These are phyloP conservation scores for Diaporthe batatas DNA, from an alignment of 2,329 filamentous ascomycete genomes.

Conservation along the genomic window DNA sequence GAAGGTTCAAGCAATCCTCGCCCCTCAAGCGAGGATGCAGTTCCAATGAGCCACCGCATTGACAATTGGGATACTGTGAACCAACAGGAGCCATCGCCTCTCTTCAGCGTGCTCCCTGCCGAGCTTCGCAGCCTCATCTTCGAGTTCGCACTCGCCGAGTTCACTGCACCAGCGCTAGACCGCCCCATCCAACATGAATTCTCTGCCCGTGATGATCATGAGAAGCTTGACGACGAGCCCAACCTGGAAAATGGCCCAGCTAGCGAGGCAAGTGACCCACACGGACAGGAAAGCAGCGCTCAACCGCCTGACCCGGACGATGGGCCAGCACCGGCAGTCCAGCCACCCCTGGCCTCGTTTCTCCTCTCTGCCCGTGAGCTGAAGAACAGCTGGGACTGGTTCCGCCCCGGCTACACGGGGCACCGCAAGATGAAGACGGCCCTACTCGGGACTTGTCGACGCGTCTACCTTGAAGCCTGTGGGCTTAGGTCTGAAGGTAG, in stretches of 20 bases:
- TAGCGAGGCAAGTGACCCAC: neutral
- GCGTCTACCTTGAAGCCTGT: conserved; percentile 36
- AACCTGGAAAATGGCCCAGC: neutral
- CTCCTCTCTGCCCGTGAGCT: neutral
- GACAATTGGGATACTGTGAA: conserved; percentile 7
- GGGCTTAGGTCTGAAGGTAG: neutral
- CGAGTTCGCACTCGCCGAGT: conserved; percentile 15
- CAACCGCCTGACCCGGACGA: neutral
- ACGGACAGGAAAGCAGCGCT: neutral
- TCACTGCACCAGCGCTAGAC: neutral
- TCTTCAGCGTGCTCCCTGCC: conserved; percentile 17
- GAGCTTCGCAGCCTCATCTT: conserved; percentile 30
- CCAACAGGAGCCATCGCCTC: conserved; percentile 11
- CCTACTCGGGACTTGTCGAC: conserved; percentile 35
- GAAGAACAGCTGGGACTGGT: conserved; percentile 13
- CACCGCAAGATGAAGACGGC: neutral
- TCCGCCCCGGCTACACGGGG: conserved; percentile 23
- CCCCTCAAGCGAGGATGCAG: neutral
- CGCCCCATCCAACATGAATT: conserved; percentile 8
- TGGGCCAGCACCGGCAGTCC: conserved; percentile 10
- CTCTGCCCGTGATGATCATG: conserved; percentile 26
- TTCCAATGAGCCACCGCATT: conserved; percentile 18
- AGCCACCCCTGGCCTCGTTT: neutral
- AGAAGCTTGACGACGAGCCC: conserved; percentile 23
- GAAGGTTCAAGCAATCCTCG: no score